A percentile compares a stretch with the other conserved stretches of the same genome.
Conservation (phyloP, 768 basidiomycete genomes). For the Dioszegia aurantiaca region DNA sequence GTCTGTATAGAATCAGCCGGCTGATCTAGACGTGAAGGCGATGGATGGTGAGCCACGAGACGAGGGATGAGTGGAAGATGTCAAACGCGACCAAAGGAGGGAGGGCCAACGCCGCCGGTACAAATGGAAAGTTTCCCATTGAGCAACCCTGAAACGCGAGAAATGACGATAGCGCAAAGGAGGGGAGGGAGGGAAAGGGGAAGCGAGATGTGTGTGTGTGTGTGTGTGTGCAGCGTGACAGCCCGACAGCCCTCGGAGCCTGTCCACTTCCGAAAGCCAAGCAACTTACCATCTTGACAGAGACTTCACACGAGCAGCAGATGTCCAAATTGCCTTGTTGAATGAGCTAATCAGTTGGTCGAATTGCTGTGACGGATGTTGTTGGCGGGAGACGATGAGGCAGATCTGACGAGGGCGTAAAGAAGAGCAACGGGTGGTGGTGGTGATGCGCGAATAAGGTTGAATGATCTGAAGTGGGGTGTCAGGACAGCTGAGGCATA, state of each 20-base stretch:
- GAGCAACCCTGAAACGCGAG: neutral
- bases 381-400: too few relatives aligned
- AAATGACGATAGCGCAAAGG: too few relatives aligned
- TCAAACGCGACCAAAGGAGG: neutral
- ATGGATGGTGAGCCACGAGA: neutral
- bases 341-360: too few relatives aligned
- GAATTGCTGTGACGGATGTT: too few relatives aligned
- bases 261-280: neutral
- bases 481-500: too few relatives aligned
- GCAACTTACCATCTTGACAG: too few relatives aligned
- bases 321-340: too few relatives aligned
- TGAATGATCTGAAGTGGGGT: too few relatives aligned
- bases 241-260: neutral
- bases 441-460: too few relatives aligned
- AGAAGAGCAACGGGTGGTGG: too few relatives aligned
- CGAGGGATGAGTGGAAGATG: neutral
- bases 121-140: neutral
- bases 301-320: too few relatives aligned
- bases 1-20: conserved; percentile 7
- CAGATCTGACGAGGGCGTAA: too few relatives aligned
- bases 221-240: neutral
- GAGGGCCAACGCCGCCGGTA: neutral
- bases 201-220: neutral
- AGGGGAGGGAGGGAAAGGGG: neutral
- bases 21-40: conserved; percentile 5